Evolutionary conservation across 176 grass and related monocot species (phyloP).

Genomic region (Leersia perrieri): DNA sequence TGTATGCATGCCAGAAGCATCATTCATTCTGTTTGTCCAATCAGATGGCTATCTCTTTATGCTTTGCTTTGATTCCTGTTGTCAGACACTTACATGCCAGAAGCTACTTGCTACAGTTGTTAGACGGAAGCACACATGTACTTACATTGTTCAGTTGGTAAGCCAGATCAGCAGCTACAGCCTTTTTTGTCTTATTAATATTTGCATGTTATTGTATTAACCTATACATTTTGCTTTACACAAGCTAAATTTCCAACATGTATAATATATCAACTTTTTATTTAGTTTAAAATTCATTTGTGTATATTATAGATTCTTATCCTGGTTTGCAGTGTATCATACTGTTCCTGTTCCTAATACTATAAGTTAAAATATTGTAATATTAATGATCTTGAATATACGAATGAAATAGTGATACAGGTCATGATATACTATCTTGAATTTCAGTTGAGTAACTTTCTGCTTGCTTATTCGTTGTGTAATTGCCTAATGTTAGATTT

Average conservation of each 20-base stretch:
- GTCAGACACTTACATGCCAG: slow-evolving; percentile 83
- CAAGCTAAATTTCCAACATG: not conserved
- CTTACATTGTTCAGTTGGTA: slow-evolving; percentile 86
- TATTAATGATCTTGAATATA: not conserved
- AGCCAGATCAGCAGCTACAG: slow-evolving; percentile 36
- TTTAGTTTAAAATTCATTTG: not conserved
- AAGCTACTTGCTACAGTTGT: slow-evolving; percentile 86
- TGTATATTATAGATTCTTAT: slow-evolving; percentile 20
- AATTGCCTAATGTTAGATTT: not conserved
- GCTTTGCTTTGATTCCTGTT: slow-evolving; percentile 45
- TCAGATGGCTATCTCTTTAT: slow-evolving; percentile 31
- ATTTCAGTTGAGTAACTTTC: not conserved
- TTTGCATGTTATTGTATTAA: slow-evolving; percentile 1
- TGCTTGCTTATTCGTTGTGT: not conserved
- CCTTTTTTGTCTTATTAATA: slow-evolving; percentile 1
- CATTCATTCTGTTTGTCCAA: slow-evolving; percentile 3
- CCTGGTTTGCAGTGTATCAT: not conserved
- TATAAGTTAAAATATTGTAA: slow-evolving; percentile 4
- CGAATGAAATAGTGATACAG: not conserved
- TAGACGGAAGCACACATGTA: slow-evolving; percentile 68
- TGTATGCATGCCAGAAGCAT: slow-evolving; percentile 16
- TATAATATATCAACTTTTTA: not conserved
- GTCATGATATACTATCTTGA: not conserved
- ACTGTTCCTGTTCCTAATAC: not conserved
- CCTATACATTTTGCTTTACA: not conserved